Evolutionary conservation across 2,329 filamentous ascomycete species (phyloP), one percentile per base, ranked within the genome.

Genomic region (Dryadomyces quercus-mongolicae): DNA sequence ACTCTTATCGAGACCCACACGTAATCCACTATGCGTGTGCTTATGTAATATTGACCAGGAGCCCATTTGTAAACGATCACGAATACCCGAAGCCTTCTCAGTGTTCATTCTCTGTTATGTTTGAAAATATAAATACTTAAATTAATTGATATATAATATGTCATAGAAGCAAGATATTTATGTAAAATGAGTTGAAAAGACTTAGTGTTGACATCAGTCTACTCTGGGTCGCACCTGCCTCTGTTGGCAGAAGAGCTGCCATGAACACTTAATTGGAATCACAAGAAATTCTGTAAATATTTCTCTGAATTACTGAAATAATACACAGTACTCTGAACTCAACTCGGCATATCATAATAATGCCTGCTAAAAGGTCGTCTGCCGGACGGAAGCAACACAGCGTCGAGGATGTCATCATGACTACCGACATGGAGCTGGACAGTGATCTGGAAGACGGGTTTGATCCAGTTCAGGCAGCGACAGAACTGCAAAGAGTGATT

Each of bases 391-490:
- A 40, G 2, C 20, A 49, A 15, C 15, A 22, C 34, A 47, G 21
- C 7, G 21, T 5, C 38, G 38, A 43, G 6, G 16, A 6, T 4
- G 12, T n/a, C 21, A 13, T 18, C 13, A 10, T 21, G 20, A 7
- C 31, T 2, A 20, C 38, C 15, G 59, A 59, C 16, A 20, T 20
- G 16, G 58, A 57, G 16, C n/a, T 34, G 1, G 46, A 52, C 48
- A 55, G 55, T 38, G 53, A 53, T n/a, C 5, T 43, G 1, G 57
- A 55, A 6, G 54, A 15, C 31, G 47, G 36, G 0, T 56, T 59
- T 31, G 55, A 57, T 25, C 56, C 59, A 3, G 54, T 61, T 3
- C 54, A 55, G 42, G 60, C 57, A 1, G 60, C 60, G 4, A 53
- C 54, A 2, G 54, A 56, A 22, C 51, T 60, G 16, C 58, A 57